A percentile compares a stretch with the other conserved stretches of the same genome.
These are phyloP conservation scores for Penicillium salamii DNA, from an alignment of 495 filamentous ascomycete genomes.

Conservation along the genomic window DNA sequence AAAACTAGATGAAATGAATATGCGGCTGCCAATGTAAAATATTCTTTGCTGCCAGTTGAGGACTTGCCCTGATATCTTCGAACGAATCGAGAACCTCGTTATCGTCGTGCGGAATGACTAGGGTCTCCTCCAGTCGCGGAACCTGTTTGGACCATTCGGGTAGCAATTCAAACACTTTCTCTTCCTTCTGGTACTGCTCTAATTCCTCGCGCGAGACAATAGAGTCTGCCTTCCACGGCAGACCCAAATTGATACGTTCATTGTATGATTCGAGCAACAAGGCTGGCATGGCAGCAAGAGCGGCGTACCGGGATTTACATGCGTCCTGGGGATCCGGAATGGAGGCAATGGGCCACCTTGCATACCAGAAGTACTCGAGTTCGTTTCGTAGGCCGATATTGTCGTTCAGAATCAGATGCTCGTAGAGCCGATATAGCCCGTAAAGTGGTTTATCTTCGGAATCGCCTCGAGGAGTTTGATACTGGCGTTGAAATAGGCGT, in stretches of 20 bases:
- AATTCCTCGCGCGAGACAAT: conserved; percentile 17
- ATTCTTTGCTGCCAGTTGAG: conserved; percentile 15
- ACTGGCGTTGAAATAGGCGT: conserved; percentile 3
- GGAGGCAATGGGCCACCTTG: conserved; percentile 13
- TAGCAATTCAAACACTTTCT: conserved; percentile 13
- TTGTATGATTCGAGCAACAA: conserved; percentile 21
- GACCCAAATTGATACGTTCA: conserved; percentile 13
- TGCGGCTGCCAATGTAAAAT: conserved; percentile 15
- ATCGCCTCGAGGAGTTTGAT: conserved; percentile 1
- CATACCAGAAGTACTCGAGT: conserved; percentile 23
- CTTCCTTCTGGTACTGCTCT: conserved; percentile 10
- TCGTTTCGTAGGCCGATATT: conserved; percentile 21
- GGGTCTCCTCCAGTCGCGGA: conserved; percentile 11
- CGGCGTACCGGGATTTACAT: conserved; percentile 13
- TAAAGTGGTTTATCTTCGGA: conserved; percentile 1
- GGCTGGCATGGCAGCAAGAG: conserved; percentile 15
- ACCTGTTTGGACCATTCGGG: conserved; percentile 20
- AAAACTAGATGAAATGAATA: conserved; percentile 19
- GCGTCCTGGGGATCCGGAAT: conserved; percentile 23
- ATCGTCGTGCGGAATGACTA: conserved; percentile 16
- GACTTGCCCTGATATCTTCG: conserved; percentile 3
- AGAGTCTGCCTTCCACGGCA: conserved; percentile 14
- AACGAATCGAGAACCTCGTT: conserved; percentile 1
- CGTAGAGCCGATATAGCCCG: conserved; percentile 25
- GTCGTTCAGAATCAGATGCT: conserved; percentile 21